phyloP scores from a whole-genome alignment of 176 grass and related monocot species.

The Cenchrus purpureus region DNA sequence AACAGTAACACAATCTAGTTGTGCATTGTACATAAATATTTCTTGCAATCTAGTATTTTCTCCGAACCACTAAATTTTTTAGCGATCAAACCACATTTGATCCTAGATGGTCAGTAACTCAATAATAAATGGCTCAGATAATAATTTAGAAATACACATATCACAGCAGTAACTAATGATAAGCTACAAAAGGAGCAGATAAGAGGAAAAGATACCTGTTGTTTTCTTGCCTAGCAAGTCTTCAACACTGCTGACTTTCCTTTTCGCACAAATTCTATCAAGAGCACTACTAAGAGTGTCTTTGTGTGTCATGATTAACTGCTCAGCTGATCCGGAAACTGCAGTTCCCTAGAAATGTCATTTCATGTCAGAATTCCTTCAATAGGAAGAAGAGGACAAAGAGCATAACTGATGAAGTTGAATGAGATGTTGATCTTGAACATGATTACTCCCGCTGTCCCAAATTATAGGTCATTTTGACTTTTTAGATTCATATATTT shows the following conservation, averaged over 20 bases:
- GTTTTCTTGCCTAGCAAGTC: slow-evolving; percentile 61
- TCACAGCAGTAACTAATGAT: neutral
- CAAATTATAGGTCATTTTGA: too few relatives aligned
- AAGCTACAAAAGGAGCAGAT: slow-evolving; percentile 20
- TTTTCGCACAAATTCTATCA: slow-evolving; percentile 66
- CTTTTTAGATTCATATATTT: too few relatives aligned
- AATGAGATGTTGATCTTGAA: slow-evolving; percentile 10
- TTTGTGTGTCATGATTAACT: slow-evolving; percentile 71
- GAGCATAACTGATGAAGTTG: neutral
- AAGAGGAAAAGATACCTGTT: slow-evolving; percentile 46
- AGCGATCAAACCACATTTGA: slow-evolving; percentile 12
- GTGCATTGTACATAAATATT: neutral
- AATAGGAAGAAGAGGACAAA: neutral
- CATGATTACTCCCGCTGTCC: neutral
- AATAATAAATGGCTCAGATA: neutral
- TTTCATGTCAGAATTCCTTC: slow-evolving; percentile 31
- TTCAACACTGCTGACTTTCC: slow-evolving; percentile 59
- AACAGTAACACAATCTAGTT: neutral
- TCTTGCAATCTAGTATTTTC: neutral
- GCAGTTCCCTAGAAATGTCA: slow-evolving; percentile 62
- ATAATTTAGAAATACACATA: neutral
- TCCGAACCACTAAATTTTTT: neutral
- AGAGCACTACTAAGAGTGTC: slow-evolving; percentile 59
- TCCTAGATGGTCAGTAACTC: neutral
- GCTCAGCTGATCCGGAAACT: slow-evolving; percentile 62